Evolutionary conservation across 179 eudicot genomes (phyloP).

Genomic region (Vitellaria paradoxa): DNA sequence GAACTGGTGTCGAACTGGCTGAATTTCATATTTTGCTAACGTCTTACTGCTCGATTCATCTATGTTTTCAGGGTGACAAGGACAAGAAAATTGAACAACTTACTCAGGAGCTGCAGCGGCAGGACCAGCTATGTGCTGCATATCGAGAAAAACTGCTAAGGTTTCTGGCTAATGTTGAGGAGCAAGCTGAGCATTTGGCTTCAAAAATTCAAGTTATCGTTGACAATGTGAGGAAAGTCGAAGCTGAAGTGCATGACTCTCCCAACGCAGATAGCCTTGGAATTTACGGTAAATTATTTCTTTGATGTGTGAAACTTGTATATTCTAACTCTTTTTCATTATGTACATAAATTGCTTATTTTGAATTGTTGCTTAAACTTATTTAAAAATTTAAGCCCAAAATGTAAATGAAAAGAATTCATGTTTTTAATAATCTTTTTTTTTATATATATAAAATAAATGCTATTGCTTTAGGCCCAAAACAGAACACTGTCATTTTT

Average conservation of each 20-base stretch:
- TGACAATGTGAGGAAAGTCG: slow-evolving; percentile 29
- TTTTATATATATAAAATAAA: no score
- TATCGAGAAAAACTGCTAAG: slow-evolving; percentile 25
- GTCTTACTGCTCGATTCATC: background rate
- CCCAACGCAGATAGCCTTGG: slow-evolving; percentile 15
- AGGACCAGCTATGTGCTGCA: slow-evolving; percentile 28
- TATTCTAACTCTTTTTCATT: background rate
- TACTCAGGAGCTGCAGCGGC: slow-evolving; percentile 27
- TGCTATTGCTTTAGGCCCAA: no score
- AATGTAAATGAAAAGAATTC: no score
- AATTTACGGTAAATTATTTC: no score
- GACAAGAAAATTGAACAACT: slow-evolving; percentile 37
- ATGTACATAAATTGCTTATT: no score
- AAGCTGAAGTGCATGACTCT: slow-evolving; percentile 25
- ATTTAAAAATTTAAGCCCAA: no score
- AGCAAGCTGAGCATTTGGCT: slow-evolving; percentile 28
- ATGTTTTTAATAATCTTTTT: no score
- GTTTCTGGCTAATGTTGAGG: slow-evolving; percentile 25
- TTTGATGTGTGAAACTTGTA: background rate
- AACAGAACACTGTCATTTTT: no score
- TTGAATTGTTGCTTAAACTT: no score
- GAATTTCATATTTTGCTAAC: background rate
- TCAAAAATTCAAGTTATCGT: slow-evolving; percentile 29
- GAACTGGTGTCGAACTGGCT: background rate
- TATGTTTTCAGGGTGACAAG: slow-evolving; percentile 26